Evolutionary conservation across 306 rosid genomes (phyloP).

Genomic region (Vigna reflexopilosa): DNA sequence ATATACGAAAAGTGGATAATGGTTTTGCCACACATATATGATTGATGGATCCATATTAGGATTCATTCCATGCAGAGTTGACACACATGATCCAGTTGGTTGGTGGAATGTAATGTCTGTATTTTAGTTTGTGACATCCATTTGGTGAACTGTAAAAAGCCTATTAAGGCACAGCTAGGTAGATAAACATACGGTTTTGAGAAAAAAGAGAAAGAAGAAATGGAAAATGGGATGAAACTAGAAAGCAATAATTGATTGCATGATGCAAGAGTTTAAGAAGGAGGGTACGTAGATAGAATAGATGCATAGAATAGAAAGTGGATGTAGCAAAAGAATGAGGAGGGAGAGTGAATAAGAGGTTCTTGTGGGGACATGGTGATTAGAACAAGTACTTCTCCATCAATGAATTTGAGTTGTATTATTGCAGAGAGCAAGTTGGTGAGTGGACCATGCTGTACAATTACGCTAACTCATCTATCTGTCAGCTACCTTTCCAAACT

Average conservation of each 20-base stretch:
- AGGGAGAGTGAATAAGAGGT: conserved; percentile 30
- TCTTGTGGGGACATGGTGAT: conserved; percentile 38
- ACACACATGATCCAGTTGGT: conserved; percentile 32
- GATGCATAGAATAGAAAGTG: conserved; percentile 9
- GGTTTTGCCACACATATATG: background rate
- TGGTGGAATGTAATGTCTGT: conserved; percentile 41
- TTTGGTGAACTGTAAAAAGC: background rate
- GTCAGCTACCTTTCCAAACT: conserved; percentile 38
- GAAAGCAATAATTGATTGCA: conserved; percentile 36
- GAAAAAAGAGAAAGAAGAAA: background rate
- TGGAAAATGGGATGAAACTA: background rate
- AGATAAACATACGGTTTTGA: background rate
- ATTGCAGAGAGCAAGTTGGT: conserved; percentile 41
- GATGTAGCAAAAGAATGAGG: conserved; percentile 23
- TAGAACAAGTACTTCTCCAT: conserved; percentile 22
- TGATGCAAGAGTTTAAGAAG: conserved; percentile 3
- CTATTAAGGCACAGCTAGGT: conserved; percentile 7
- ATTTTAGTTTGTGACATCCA: conserved; percentile 28
- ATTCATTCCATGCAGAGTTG: conserved; percentile 21
- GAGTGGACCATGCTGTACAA: conserved; percentile 42
- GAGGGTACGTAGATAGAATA: conserved; percentile 16
- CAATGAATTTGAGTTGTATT: conserved; percentile 39
- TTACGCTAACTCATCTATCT: conserved; percentile 42
- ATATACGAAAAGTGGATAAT: conserved; percentile 15
- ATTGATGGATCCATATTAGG: conserved; percentile 26